phyloP scores from a whole-genome alignment of 768 basidiomycete species.

The Serendipita vermifera region DNA sequence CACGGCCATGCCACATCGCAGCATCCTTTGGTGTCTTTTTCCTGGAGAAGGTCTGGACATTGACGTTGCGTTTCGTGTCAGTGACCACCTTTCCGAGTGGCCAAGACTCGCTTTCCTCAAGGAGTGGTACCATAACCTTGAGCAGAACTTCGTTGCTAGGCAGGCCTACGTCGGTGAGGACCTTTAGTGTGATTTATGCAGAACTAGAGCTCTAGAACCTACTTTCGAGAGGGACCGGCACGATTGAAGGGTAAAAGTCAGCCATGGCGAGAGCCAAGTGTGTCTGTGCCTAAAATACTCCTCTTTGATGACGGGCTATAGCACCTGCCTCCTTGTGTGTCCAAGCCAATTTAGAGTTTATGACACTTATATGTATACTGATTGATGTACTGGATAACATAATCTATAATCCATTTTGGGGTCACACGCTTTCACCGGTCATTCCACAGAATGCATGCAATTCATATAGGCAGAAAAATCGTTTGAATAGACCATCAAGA shows the following conservation, averaged over 20 bases:
- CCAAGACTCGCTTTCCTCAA: background rate
- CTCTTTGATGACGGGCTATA: too few species aligned
- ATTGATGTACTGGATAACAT: too few species aligned
- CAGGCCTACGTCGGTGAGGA: background rate
- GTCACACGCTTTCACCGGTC: too few species aligned
- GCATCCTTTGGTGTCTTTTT: background rate
- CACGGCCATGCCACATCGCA: conserved; percentile 5
- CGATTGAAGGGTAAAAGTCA: background rate
- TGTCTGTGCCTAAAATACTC: too few species aligned
- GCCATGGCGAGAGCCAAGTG: background rate
- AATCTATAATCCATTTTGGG: too few species aligned
- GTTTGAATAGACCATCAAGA: too few species aligned
- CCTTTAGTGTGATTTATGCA: background rate
- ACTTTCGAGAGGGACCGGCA: background rate
- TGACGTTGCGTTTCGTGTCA: background rate
- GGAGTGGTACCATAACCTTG: background rate
- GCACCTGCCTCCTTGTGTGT: too few species aligned
- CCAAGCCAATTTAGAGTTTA: too few species aligned
- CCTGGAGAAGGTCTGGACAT: background rate
- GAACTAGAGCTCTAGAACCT: too few species aligned
- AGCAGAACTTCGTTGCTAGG: background rate
- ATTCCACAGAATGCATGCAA: too few species aligned
- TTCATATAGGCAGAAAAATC: too few species aligned
- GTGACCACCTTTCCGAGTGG: background rate
- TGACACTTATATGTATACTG: too few species aligned